Evolutionary conservation across 495 filamentous ascomycete genomes (phyloP), one percentile per base, ranked within the genome.

Genomic region (Daldinia childiae): DNA sequence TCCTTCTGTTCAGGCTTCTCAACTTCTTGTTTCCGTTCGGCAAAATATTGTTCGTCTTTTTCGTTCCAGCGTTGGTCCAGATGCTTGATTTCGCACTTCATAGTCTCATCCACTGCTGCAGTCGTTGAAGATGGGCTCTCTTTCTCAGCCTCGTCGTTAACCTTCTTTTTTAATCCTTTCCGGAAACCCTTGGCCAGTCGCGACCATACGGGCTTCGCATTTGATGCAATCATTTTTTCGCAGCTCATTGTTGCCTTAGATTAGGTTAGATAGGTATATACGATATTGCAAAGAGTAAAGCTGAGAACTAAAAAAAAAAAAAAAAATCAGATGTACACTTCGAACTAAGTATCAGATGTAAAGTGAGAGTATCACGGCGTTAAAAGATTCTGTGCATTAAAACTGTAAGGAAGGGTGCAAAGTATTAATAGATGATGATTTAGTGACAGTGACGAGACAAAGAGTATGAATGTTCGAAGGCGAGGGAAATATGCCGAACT

Each of bases 51-150:
- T 59, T 77, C 73, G 51, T 80, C 75, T 17, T 67, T 65, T 7
- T 74, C 72, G 41, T 78, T 72, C 54, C 70, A 78, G 3, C 21
- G 56, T n/a, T 72, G 45, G 48, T 80, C 76, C 52, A 81, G 75
- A n/a, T 80, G 75, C 68, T 81, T 80, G 26, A 81, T 73, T 66
- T 80, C 78, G 62, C 76, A 80, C 45, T 78, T 78, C 75, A 81
- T 77, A 41, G 72, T 63, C 50, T 76, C 62, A 38, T 79, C 74
- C 21, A 54, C 58, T 2, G 71, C 52, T 3, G 74, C 50, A 5
- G 55, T 29, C 3, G 34, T 19, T 0, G 55, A 14, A 30, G 14
- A 50, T 0, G 52, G 29, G 24, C 19, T 39, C 21, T 12, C 45
- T 6, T 30, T 30, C 12, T 50, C 27, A 9, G 48, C 6, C 26